Evolutionary conservation across 2,329 filamentous ascomycete species (phyloP).

Genomic region (Ceratocystis eucalypticola): DNA sequence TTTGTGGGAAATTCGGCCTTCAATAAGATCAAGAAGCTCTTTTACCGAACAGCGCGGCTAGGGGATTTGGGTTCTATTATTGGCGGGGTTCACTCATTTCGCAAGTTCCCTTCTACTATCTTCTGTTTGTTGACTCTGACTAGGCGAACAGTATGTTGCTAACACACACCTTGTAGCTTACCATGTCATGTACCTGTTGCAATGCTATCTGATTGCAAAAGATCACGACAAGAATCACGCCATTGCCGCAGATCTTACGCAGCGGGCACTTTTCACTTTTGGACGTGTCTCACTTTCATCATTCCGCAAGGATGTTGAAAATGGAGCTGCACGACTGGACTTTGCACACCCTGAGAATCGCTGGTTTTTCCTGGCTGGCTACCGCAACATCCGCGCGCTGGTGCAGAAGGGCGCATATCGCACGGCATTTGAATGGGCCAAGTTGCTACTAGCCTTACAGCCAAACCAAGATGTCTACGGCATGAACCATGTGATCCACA

Average conservation of each 20-base stretch:
- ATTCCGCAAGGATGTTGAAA: slow-evolving; percentile 61
- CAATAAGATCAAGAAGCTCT: slow-evolving; percentile 58
- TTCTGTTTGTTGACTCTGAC: background rate
- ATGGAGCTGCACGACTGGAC: slow-evolving; percentile 67
- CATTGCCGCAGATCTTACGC: slow-evolving; percentile 72
- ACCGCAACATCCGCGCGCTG: slow-evolving; percentile 76
- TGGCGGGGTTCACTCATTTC: slow-evolving; percentile 42
- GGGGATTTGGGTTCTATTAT: slow-evolving; percentile 77
- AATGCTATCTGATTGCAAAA: slow-evolving; percentile 83
- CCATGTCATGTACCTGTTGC: slow-evolving; percentile 84
- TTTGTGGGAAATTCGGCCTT: slow-evolving; percentile 67
- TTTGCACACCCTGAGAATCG: slow-evolving; percentile 77
- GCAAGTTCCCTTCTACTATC: slow-evolving; percentile 24
- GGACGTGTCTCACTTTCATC: slow-evolving; percentile 76
- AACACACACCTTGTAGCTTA: slow-evolving; percentile 43
- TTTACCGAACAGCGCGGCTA: slow-evolving; percentile 63
- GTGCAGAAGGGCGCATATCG: slow-evolving; percentile 85
- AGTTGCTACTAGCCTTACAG: slow-evolving; percentile 64
- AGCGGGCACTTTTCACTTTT: slow-evolving; percentile 84
- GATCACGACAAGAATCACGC: slow-evolving; percentile 72
- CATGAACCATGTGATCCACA: slow-evolving; percentile 66
- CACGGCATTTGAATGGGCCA: slow-evolving; percentile 88
- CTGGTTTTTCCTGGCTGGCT: slow-evolving; percentile 81
- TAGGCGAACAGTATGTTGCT: slow-evolving; percentile 40
- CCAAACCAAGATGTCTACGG: slow-evolving; percentile 64